Percentiles rank a stretch among this genome's conserved stretches.
These are phyloP conservation scores for Globisporangium sylvaticum DNA, from an alignment of 352 stramenopile genomes.

Conservation along the genomic window DNA sequence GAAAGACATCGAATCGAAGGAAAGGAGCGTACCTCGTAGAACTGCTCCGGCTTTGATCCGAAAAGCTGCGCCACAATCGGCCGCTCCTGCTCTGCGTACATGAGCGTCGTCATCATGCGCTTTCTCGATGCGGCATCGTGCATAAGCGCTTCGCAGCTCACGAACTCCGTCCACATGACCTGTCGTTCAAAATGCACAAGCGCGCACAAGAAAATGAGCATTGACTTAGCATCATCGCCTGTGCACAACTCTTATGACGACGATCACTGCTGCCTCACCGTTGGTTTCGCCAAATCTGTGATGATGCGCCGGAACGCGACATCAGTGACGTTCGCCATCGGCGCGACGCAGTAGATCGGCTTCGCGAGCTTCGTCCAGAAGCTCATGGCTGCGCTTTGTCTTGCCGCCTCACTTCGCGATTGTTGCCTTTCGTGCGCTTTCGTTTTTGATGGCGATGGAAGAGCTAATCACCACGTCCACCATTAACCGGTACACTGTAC, in stretches of 20 bases:
- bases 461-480: neutral
- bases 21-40: constrained; percentile 55
- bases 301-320: constrained; percentile 67
- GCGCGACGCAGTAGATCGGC: constrained; percentile 77
- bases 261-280: constrained; percentile 16
- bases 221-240: neutral
- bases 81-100: constrained; percentile 68
- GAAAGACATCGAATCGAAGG: neutral
- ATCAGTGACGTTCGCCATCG: constrained; percentile 85
- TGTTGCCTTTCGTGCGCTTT: neutral
- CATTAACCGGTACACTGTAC: neutral
- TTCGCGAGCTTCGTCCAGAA: constrained; percentile 66
- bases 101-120: constrained; percentile 77
- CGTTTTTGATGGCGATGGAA: neutral
- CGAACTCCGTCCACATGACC: constrained; percentile 85
- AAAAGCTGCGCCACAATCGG: constrained; percentile 81
- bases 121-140: constrained; percentile 50
- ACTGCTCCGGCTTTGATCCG: constrained; percentile 82
- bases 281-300: constrained; percentile 71
- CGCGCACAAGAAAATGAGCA: constrained; percentile 6
- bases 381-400: constrained; percentile 17
- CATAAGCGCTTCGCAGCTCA: constrained; percentile 79
- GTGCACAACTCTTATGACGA: neutral
- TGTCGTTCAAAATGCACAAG: neutral
- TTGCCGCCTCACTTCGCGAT: too few species aligned